These are phyloP conservation scores for Poa annua DNA, from an alignment of 176 grass and related monocot genomes.

Conservation along the genomic window DNA sequence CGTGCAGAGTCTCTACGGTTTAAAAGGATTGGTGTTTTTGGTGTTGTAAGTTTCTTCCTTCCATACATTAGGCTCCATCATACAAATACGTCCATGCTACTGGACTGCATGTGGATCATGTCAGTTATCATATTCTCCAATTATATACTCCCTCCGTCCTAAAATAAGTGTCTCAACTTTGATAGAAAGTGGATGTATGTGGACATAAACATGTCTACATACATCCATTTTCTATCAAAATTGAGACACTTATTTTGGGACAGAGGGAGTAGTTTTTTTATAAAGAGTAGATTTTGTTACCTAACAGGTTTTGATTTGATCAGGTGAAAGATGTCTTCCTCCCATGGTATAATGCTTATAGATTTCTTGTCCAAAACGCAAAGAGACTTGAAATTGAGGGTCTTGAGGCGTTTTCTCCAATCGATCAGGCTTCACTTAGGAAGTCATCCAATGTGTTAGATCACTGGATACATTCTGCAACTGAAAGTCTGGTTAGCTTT, in stretches of 20 bases:
- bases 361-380: constrained; percentile 97
- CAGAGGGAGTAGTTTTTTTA: constrained; percentile 26
- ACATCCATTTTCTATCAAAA: no score
- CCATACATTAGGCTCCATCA: constrained; percentile 16
- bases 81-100: constrained; percentile 20
- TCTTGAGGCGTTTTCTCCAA: constrained; percentile 63
- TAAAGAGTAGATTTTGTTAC: constrained; percentile 24
- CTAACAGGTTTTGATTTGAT: constrained; percentile 31
- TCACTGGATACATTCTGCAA: constrained; percentile 98
- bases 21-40: constrained; percentile 88
- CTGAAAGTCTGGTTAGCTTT: constrained; percentile 95
- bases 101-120: constrained; percentile 36
- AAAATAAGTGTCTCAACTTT: no score
- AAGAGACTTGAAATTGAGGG: constrained; percentile 98
- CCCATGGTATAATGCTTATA: constrained; percentile 98
- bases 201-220: no score
- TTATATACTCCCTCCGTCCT: no score
- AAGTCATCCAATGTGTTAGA: constrained; percentile 94
- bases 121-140: not conserved
- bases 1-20: constrained; percentile 91
- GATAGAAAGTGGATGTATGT: no score
- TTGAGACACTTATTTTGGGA: no score
- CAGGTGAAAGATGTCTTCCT: constrained; percentile 99
- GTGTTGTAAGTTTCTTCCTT: constrained; percentile 75
- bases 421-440: constrained; percentile 61